A percentile compares a stretch with the other conserved stretches of the same genome.
Evolutionary conservation across 495 filamentous ascomycete genomes (phyloP).

Genomic region (Neurospora sp.): DNA sequence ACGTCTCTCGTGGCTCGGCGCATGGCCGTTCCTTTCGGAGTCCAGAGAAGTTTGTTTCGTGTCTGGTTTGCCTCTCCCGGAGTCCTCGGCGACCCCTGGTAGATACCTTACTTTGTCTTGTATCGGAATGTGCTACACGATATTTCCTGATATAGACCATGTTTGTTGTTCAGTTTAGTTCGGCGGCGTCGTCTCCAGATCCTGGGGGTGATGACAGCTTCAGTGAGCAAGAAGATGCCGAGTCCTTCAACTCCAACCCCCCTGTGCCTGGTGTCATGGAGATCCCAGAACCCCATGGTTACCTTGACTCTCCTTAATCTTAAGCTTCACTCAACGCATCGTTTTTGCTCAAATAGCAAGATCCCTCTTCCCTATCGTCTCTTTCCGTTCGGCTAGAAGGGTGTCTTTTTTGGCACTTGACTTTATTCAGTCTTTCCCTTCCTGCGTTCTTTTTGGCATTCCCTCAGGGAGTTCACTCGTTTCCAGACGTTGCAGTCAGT

Average conservation of each 20-base stretch:
- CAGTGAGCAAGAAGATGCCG: not conserved
- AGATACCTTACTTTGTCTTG: not conserved
- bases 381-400: not conserved
- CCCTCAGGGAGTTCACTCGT: not conserved
- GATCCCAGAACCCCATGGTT: slow-evolving; percentile 3
- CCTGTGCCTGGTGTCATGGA: not conserved
- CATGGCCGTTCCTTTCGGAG: not conserved
- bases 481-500: not conserved
- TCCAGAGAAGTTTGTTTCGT: not conserved
- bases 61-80: not conserved
- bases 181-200: not conserved
- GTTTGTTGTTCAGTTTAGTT: not conserved
- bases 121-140: not conserved
- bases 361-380: not conserved
- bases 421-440: not conserved
- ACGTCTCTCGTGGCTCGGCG: not conserved
- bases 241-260: not conserved
- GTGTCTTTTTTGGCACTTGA: not conserved
- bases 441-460: not conserved
- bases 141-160: not conserved
- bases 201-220: not conserved
- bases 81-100: not conserved
- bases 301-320: slow-evolving; percentile 19
- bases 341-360: slow-evolving; percentile 8
- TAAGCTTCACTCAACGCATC: not conserved